Conservation (phyloP, 208 protist species). For the Trypanosoma vivax region DNA sequence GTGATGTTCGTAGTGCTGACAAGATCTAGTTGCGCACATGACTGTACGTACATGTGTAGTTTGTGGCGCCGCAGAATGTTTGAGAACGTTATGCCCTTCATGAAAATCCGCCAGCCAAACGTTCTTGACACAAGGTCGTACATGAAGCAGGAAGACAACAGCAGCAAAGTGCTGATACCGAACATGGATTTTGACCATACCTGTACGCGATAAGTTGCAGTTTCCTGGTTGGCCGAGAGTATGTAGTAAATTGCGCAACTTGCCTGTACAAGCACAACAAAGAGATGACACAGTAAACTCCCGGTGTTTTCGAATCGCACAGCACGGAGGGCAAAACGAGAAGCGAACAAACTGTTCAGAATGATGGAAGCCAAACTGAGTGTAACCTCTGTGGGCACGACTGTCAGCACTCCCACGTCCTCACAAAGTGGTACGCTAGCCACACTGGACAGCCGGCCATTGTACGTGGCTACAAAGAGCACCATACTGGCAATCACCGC, state of each 20-base stretch:
- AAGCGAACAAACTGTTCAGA: slow-evolving; percentile 31
- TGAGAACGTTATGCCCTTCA: slow-evolving; percentile 44
- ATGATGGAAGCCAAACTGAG: slow-evolving; percentile 44
- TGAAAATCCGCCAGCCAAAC: slow-evolving; percentile 56
- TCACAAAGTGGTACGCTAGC: slow-evolving; percentile 42
- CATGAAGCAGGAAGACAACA: slow-evolving; percentile 9
- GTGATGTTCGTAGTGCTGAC: slow-evolving; percentile 31
- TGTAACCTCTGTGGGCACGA: slow-evolving; percentile 26
- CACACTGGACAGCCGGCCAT: slow-evolving; percentile 3
- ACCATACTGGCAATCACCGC: slow-evolving; percentile 12
- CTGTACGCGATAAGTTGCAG: slow-evolving; percentile 5
- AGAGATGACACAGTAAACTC: slow-evolving; percentile 35
- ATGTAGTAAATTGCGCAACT: slow-evolving; percentile 39
- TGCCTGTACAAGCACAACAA: slow-evolving; percentile 37
- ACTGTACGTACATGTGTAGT: slow-evolving; percentile 31
- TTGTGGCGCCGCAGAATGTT: slow-evolving; percentile 18
- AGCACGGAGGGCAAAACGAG: slow-evolving; percentile 39
- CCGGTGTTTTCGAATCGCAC: slow-evolving; percentile 49
- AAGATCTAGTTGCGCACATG: slow-evolving; percentile 51
- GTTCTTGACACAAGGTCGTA: slow-evolving; percentile 24
- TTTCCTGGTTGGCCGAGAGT: slow-evolving; percentile 14
- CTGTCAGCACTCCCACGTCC: slow-evolving; percentile 17
- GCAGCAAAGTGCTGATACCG: slow-evolving; percentile 5
- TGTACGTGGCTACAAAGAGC: slow-evolving; percentile 6
- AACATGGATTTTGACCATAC: slow-evolving; percentile 12